phyloP scores from a whole-genome alignment of 345 rosid genomes.

The Clausena lansium region DNA sequence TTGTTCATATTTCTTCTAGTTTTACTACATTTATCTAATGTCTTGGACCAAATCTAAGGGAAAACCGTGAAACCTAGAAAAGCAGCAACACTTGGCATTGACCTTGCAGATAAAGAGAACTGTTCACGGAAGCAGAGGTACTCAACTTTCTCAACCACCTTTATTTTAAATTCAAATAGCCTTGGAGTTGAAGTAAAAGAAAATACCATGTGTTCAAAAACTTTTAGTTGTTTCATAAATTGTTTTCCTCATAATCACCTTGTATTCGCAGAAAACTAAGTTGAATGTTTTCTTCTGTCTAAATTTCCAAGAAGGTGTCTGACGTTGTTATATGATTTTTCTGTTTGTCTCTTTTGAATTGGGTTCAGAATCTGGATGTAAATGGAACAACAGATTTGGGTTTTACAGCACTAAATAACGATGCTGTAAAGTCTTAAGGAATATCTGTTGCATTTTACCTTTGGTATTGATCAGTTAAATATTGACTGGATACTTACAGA shows the following conservation, averaged over 20 bases:
- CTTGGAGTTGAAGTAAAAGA: background rate
- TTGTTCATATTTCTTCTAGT: conserved; percentile 12
- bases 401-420: background rate
- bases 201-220: background rate
- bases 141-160: conserved; percentile 13
- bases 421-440: background rate
- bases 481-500: background rate
- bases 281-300: background rate
- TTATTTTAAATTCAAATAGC: background rate
- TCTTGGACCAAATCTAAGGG: conserved; percentile 31
- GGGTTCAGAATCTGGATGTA: background rate
- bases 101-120: conserved; percentile 62
- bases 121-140: conserved; percentile 92
- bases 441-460: background rate
- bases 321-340: background rate
- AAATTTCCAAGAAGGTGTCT: background rate
- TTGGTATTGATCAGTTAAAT: background rate
- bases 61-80: conserved; percentile 50
- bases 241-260: background rate
- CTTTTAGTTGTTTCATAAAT: background rate
- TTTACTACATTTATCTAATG: conserved; percentile 24
- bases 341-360: background rate
- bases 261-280: background rate
- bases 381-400: background rate
- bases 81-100: conserved; percentile 37